A percentile compares a stretch with the other conserved stretches of the same genome.
These are phyloP conservation scores for Curvularia hawaiiensis DNA, from an alignment of 2,329 filamentous ascomycete genomes.

Conservation along the genomic window DNA sequence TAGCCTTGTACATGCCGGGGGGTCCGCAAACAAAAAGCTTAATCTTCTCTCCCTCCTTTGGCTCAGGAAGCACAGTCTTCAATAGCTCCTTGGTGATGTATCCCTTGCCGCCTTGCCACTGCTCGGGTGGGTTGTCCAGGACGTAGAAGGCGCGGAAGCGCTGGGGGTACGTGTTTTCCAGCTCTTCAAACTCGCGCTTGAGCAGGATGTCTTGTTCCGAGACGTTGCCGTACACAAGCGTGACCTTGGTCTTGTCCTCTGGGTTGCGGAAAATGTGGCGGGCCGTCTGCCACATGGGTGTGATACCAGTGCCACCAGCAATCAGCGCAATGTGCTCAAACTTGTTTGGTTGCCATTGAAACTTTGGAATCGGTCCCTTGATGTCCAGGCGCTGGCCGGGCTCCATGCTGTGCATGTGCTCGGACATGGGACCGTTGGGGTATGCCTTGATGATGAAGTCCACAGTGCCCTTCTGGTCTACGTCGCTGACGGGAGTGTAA, in stretches of 20 bases:
- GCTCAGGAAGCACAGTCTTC: constrained; percentile 93
- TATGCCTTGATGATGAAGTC: constrained; percentile 94
- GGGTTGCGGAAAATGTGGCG: constrained; percentile 96
- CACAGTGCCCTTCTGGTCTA: constrained; percentile 78
- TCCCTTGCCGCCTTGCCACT: constrained; percentile 78
- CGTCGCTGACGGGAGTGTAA: constrained; percentile 90
- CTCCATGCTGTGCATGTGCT: constrained; percentile 81
- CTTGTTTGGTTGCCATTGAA: constrained; percentile 88
- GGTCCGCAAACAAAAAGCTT: constrained; percentile 98
- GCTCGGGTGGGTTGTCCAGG: constrained; percentile 80
- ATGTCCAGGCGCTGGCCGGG: constrained; percentile 84
- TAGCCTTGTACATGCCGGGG: constrained; percentile 89
- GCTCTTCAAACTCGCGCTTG: constrained; percentile 79
- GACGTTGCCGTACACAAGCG: constrained; percentile 91
- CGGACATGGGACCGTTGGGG: constrained; percentile 87
- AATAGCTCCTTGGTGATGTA: constrained; percentile 88
- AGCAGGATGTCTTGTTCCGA: constrained; percentile 89
- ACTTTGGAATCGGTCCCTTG: constrained; percentile 96
- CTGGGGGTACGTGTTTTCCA: constrained; percentile 95
- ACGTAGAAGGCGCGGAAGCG: constrained; percentile 96
- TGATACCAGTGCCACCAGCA: constrained; percentile 95
- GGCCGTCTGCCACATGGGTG: constrained; percentile 95
- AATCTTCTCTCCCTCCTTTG: constrained; percentile 81
- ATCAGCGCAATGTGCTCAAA: constrained; percentile 85
- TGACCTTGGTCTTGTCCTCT: constrained; percentile 96